Conservation (phyloP, 2,329 filamentous ascomycete species). For the Hypoxylon sp. region DNA sequence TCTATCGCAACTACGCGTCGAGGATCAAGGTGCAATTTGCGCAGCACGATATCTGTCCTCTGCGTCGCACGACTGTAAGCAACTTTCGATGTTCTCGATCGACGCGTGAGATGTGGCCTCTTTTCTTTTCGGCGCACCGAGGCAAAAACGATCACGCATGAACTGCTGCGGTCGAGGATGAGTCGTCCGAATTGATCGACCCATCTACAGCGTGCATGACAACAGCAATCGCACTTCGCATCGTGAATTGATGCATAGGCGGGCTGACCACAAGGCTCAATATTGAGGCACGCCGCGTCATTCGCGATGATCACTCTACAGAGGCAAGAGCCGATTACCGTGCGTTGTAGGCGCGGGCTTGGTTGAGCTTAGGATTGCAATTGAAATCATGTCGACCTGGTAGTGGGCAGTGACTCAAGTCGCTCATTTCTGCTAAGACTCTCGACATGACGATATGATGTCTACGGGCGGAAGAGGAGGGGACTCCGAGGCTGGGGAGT, state of each 20-base stretch:
- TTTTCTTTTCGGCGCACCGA: neutral
- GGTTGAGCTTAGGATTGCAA: neutral
- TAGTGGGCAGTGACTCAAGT: neutral
- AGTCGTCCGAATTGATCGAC: constrained; percentile 10
- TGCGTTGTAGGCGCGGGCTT: neutral
- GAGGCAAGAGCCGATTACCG: neutral
- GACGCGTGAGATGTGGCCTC: constrained; percentile 10
- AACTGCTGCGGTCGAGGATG: constrained; percentile 12
- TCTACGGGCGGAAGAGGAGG: neutral
- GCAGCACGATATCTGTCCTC: constrained; percentile 15
- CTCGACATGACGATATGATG: neutral
- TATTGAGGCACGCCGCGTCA: constrained; percentile 15
- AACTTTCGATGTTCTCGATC: constrained; percentile 17
- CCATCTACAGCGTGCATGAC: constrained; percentile 7
- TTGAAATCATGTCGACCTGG: constrained; percentile 5
- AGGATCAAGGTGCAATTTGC: constrained; percentile 7
- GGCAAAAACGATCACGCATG: constrained; percentile 6
- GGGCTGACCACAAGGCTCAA: constrained; percentile 3
- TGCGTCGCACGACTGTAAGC: constrained; percentile 13
- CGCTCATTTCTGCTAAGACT: neutral
- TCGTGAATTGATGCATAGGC: neutral
- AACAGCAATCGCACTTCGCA: neutral
- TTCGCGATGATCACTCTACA: constrained; percentile 3
- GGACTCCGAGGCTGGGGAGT: neutral
- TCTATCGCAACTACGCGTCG: neutral